Evolutionary conservation across 768 basidiomycete genomes (phyloP).

Genomic region (Leccinellum luteum): DNA sequence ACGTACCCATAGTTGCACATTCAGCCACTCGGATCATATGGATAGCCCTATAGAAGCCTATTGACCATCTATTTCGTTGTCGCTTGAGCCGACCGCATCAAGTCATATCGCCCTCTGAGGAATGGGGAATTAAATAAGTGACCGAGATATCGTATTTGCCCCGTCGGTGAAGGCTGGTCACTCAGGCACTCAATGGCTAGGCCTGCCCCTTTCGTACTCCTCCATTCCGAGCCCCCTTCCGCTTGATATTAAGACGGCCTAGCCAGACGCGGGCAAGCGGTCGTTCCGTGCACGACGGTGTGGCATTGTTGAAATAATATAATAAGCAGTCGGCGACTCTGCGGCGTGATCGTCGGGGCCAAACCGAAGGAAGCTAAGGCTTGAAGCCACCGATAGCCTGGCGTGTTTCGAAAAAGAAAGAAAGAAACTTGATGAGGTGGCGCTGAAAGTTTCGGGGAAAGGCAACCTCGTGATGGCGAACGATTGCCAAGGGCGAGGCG

Average conservation of each 20-base stretch:
- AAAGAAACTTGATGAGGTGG: slow-evolving; percentile 16
- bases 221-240: not conserved
- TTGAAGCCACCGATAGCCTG: not conserved
- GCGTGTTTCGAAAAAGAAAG: slow-evolving; percentile 11
- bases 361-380: slow-evolving; percentile 1
- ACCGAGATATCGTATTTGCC: slow-evolving; percentile 5
- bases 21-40: slow-evolving; percentile 29
- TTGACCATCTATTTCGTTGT: slow-evolving; percentile 21
- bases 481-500: not conserved
- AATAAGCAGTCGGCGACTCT: slow-evolving; percentile 14
- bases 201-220: slow-evolving; percentile 10
- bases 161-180: slow-evolving; percentile 10
- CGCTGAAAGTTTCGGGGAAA: slow-evolving; percentile 6
- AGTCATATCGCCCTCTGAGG: slow-evolving; percentile 18
- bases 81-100: slow-evolving; percentile 20
- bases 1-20: slow-evolving; percentile 14
- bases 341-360: slow-evolving; percentile 18
- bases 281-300: slow-evolving; percentile 23
- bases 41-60: slow-evolving; percentile 21
- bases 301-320: slow-evolving; percentile 13
- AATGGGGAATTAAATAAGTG: slow-evolving; percentile 22
- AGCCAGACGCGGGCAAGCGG: not conserved
- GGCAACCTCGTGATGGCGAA: not conserved
- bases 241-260: slow-evolving; percentile 3
- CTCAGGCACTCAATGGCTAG: slow-evolving; percentile 8